Base-by-base conservation (phyloP, 228 moss, liverwort and hornwort species). In the Sphagnum fallax region DNA sequence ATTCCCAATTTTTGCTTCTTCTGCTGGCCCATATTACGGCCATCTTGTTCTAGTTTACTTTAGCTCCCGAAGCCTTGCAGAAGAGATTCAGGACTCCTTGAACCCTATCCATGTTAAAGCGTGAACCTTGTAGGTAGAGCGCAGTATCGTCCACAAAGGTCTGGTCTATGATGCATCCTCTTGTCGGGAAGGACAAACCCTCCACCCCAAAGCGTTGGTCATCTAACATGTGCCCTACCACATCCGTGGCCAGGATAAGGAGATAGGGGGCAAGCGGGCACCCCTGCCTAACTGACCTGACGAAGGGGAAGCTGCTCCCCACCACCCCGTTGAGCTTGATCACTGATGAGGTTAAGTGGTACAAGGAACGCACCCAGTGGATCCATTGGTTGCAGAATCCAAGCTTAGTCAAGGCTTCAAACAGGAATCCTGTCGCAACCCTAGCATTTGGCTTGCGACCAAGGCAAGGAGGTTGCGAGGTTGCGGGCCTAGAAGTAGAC, bases 241-340 rank as follows among this genome's bases (percentile, higher is more conserved):
- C 68, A 53, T 68, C 55, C 8, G 12, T 49, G 4, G 4, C 47
- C 8, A 68, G 49, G 5, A 50, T 4, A 2, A 49, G 6, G 47
- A 50, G 65, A n/a, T 65, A 65, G 5, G 65, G 49, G 49, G 58
- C 68, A 8, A 68, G 11, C 32, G 57, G 68, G 8, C 57, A 68
- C 4, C 68, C 68, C 58, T 58, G 55, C 5, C 55, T 2, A 4
- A 68, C 58, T 48, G 55, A 68, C 6, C 32, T 13, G 11, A 10
- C 14, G 0, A 68, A 4, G 5, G 47, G 10, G n/a, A 68, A 68
- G 4, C 57, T 2, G 3, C 0, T 2, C 16, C 5, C 4, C 4
- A 8, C 2, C 10, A 1, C 4, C 9, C 18, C 57, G 47, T 68
- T 68, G 6, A 68, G 12, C 8, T 10, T 10, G 4, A 68, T 48